Evolutionary conservation across 169 alveolate species (phyloP), one percentile per base, ranked within the genome.

Genomic region (Neospora caninum): DNA sequence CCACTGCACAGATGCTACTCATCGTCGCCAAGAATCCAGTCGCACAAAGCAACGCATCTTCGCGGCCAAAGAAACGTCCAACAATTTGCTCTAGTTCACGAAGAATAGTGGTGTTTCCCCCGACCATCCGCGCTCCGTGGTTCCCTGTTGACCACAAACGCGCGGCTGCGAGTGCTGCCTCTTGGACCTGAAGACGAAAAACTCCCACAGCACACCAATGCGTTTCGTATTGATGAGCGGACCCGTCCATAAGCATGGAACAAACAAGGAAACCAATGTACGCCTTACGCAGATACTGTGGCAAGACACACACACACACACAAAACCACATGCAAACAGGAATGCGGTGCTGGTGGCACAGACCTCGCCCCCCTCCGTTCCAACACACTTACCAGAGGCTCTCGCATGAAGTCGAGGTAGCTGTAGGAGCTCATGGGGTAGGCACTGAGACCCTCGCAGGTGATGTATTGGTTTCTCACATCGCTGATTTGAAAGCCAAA

Each of bases 61-160:
- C 97, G 41, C 97, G 45, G 38, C 98, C 98, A 92, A 95, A 96
- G 84, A 95, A 97, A 27, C 87, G 58, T 0, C 96, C 98, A 25
- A 95, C 94, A 6, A 39, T 53, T 83, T 93, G 94, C 94, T 97
- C 98, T 53, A 97, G 80, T 34, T 97, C 96, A 73, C 97, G 83
- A 80, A 97, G 78, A 39, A 97, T 95, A 39, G 94, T 93, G 80
- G 97, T 88, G 93, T 96, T 96, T 39, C 98, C 98, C 0, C 98
- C 98, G 45, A 97, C 64, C 97, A 97, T 95, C 43, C 98, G 95
- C 13, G 98, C 97, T 0, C 98, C 98, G 94, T 97, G 98, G 53
- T 96, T 96, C 22, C 98, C 98, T 16, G 97, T 97, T 0, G 97
- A 92, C 96, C 96, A 97, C 83, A 93, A 80, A 49, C 91, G 92